Base-by-base conservation (phyloP, 352 stramenopile genomes). In the Pythium aphanidermatum region DNA sequence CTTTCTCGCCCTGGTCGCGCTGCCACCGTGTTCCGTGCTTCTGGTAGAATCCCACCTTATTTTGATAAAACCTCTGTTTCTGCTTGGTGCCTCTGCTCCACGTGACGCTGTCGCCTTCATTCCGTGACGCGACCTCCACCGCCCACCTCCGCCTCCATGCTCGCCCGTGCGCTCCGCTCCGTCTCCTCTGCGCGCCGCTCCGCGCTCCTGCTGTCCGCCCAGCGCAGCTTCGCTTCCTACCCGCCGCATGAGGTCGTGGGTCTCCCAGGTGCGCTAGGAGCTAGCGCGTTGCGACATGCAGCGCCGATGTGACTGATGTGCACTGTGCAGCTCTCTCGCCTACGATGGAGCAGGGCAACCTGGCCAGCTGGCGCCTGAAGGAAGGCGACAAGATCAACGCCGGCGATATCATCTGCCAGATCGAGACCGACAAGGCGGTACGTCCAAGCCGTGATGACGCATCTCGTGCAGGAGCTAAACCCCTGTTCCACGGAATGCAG, bases 351-450 rank as follows among this genome's bases (percentile, higher is more conserved):
- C 86, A 81, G 17, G 96, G 96, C 39, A 97, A 88, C 55, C 88
- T 99, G 41, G 82, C 94, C 32, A 92, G 93, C 66, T 99, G 96
- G 95, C 92, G 90, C 59, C 47, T 80, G 46, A 93, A 96, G 65
- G 89, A 97, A 51, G 96, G 95, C 24, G 86, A 97, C 29, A 70
- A 68, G 23, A 98, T 98, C 65, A 67, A 55, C 19, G 86, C 95
- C 0, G 95, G 95, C 21, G 92, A 98, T 63, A 89, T 98, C 26
- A 85, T 99, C 46, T 97, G 91, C 65, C 80, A 97, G 55, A 96
- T 99, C 47, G 96, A 99, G 70, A 99, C 96, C 2, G 96, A 99
- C 78, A 99, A 99, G 79, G 96, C 96, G 11, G 95, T 72, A 43
- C 26, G 63, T 58, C 13, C 9, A 30, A 0, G 6, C 38, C 16